Percentiles rank a stretch among this genome's conserved stretches.
phyloP scores from a whole-genome alignment of 1,284 basidiomycete genomes.

The Rhizoctonia solani region DNA sequence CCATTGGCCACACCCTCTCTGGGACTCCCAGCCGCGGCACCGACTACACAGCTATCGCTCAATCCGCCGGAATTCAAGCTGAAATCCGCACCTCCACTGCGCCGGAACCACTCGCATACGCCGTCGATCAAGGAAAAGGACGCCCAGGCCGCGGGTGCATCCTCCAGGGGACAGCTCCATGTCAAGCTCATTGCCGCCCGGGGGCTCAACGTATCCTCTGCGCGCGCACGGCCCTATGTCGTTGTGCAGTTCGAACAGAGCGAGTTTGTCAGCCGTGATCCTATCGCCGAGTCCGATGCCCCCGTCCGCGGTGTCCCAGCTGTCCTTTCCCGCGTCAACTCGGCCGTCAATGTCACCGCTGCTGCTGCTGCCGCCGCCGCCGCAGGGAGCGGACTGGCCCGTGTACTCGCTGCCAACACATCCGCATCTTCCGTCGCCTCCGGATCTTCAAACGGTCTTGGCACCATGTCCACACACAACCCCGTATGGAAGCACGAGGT shows the following conservation, averaged over 20 bases:
- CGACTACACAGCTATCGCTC: slow-evolving; percentile 74
- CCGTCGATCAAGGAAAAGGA: slow-evolving; percentile 24
- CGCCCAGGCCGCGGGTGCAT: slow-evolving; percentile 40
- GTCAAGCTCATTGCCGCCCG: slow-evolving; percentile 95
- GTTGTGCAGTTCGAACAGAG: slow-evolving; percentile 99
- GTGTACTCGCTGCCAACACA: slow-evolving; percentile 34
- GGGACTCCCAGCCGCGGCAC: slow-evolving; percentile 51
- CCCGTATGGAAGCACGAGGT: slow-evolving; percentile 99
- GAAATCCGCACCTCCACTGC: slow-evolving; percentile 48
- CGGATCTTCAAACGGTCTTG: slow-evolving; percentile 39
- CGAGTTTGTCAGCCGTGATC: slow-evolving; percentile 94
- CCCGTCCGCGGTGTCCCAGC: slow-evolving; percentile 81
- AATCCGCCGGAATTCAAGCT: slow-evolving; percentile 60
- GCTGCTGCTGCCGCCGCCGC: slow-evolving; percentile 4
- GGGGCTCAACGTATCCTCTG: slow-evolving; percentile 74
- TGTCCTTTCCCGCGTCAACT: slow-evolving; percentile 57
- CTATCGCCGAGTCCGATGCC: slow-evolving; percentile 78
- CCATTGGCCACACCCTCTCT: slow-evolving; percentile 34
- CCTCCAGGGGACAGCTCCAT: slow-evolving; percentile 78
- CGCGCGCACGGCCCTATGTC: slow-evolving; percentile 83
- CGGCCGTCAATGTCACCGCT: slow-evolving; percentile 58
- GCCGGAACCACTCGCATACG: slow-evolving; percentile 39
- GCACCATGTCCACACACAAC: slow-evolving; percentile 67
- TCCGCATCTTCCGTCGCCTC: slow-evolving; percentile 26
- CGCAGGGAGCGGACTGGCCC: slow-evolving; percentile 35